phyloP scores from a whole-genome alignment of 352 stramenopile genomes.

The Phytophthora cactorum region DNA sequence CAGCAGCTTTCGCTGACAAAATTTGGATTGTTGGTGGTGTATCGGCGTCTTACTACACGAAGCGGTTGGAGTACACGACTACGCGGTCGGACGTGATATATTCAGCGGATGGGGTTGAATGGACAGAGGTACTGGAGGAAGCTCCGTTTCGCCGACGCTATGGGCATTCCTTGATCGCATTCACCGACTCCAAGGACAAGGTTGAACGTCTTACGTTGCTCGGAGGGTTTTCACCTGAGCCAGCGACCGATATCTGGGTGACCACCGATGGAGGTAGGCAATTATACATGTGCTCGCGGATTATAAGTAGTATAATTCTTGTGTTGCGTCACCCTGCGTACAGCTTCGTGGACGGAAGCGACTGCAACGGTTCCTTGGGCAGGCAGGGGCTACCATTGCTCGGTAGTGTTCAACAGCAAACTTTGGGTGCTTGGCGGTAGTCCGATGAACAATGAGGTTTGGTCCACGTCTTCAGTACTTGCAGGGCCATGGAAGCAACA shows the following conservation, averaged over 20 bases:
- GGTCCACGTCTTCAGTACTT: constrained; percentile 70
- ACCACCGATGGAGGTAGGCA: constrained; percentile 65
- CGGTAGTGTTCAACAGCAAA: constrained; percentile 59
- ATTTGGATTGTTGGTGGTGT: constrained; percentile 81
- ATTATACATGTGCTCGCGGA: neutral
- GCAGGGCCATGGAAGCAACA: constrained; percentile 59
- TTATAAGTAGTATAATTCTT: neutral
- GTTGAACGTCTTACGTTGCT: constrained; percentile 66
- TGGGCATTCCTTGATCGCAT: constrained; percentile 73
- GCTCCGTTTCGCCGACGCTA: constrained; percentile 75
- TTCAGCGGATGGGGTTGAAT: constrained; percentile 61
- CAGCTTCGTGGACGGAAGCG: constrained; percentile 58
- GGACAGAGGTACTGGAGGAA: constrained; percentile 75
- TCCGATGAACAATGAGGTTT: constrained; percentile 85
- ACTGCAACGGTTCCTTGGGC: constrained; percentile 47
- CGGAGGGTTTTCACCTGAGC: constrained; percentile 77
- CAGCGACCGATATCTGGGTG: constrained; percentile 79
- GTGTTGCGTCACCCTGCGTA: neutral
- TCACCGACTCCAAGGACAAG: constrained; percentile 55
- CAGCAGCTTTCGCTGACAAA: constrained; percentile 57
- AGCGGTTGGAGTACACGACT: constrained; percentile 70
- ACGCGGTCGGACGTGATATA: constrained; percentile 70
- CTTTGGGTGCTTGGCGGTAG: constrained; percentile 79
- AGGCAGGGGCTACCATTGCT: constrained; percentile 78
- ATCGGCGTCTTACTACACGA: constrained; percentile 79